Evolutionary conservation across 2,329 filamentous ascomycete genomes (phyloP), one percentile per base, ranked within the genome.

Genomic region (Leptodontidium sp.): DNA sequence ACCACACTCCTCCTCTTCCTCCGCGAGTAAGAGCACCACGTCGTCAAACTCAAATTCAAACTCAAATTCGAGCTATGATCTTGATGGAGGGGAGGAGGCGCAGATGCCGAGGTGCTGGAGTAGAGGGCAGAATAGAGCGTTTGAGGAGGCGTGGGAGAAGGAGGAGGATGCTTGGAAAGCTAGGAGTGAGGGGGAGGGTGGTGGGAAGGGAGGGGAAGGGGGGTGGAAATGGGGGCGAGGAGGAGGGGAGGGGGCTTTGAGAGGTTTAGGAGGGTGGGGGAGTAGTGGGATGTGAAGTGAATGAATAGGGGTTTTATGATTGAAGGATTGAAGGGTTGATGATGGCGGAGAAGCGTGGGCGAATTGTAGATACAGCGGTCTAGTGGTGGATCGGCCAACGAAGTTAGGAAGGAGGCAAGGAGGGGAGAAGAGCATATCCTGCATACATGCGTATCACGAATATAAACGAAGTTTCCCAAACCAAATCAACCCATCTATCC

Each of bases 51-150:
- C 29, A 32, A 32, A 6, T 6, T 32, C 29, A 32, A 32, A 32
- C 29, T 21, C 21, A 21, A 21, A 21, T 21, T 29, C 43, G 62
- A 90, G 73, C 87, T 78, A 83, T 84, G 88, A 90, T 72, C 87
- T 88, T 78, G 83, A 83, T 84, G 29, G 89, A 89, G 74, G 88
- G 85, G 79, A 83, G 84, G 67, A 70, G 24, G 64, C 35, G 1
- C 50, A 70, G 7, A 71, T 78, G 61, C 76, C 76, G 1, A 80
- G 80, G 0, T 90, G 89, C 72, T 90, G 88, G 87, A 90, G 90
- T 1, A 90, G 92, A 70, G 91, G 92, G 15, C 87, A 92, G 1
- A 83, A 87, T 6, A 86, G 91, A 57, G 90, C 93, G 77, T 84
- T 93, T 70, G 90, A 93, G 75, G 85, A 89, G 58, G 85, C 88